Conservation (phyloP, 1,284 basidiomycete genomes). For the Amylostereum areolatum region DNA sequence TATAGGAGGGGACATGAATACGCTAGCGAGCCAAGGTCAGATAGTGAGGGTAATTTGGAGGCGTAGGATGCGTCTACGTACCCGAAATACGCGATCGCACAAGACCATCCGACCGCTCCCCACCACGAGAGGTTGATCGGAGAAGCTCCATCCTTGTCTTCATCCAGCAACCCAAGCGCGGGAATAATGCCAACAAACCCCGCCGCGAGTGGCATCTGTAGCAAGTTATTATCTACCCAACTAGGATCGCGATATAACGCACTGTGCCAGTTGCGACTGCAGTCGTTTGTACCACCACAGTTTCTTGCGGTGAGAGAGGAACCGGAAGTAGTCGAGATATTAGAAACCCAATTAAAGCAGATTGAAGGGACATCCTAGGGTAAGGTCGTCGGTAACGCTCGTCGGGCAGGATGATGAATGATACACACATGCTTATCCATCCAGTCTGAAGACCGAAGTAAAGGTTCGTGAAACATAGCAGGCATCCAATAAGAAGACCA, state of each 20-base stretch:
- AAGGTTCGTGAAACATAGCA: constrained; percentile 72
- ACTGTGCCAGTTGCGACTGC: constrained; percentile 86
- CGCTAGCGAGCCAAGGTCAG: constrained; percentile 36
- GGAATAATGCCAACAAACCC: constrained; percentile 95
- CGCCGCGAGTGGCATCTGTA: constrained; percentile 82
- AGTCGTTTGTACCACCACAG: constrained; percentile 91
- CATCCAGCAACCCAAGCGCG: constrained; percentile 75
- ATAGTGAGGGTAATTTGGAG: not conserved
- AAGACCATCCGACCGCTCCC: constrained; percentile 77
- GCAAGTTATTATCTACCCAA: constrained; percentile 1
- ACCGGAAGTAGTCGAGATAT: constrained; percentile 70
- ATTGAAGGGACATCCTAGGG: constrained; percentile 91
- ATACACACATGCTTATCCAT: constrained; percentile 65
- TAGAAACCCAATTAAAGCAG: constrained; percentile 86
- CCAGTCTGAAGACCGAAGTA: constrained; percentile 77
- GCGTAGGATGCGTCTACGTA: constrained; percentile 24
- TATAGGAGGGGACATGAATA: constrained; percentile 91
- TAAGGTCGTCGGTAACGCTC: not conserved
- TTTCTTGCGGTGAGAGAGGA: constrained; percentile 82
- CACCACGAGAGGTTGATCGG: constrained; percentile 74
- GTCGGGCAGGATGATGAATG: not conserved
- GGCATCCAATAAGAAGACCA: constrained; percentile 64
- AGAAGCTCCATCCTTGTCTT: constrained; percentile 68
- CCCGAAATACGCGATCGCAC: constrained; percentile 90
- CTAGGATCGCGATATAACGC: constrained; percentile 13